Base-by-base conservation (phyloP, 179 eudicot genomes). In the Drosera spatulata region DNA sequence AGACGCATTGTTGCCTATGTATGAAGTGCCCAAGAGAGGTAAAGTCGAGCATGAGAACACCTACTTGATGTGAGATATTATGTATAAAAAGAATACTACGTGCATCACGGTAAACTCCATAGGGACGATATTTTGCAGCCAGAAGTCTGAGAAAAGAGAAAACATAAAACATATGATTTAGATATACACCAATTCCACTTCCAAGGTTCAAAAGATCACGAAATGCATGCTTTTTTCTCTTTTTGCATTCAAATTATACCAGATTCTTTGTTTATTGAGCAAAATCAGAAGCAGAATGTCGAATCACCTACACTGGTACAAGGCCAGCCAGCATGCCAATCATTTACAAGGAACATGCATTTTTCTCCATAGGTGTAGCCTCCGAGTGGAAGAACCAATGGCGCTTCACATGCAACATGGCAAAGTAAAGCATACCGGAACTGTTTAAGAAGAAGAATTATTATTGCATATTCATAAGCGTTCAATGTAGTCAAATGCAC, bases 321-420 rank as follows among this genome's bases (percentile, higher is more conserved):
- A 90, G 81, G 68, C 96, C 86, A 48, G 68, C 96, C 86, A 48
- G 99, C 97, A 73, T 94, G 99, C 99, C 99, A 94, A 70, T 94
- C 99, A 66, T 94, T 94, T 15, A 82, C 99, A 48, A 94, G 79
- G 84, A 93, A 94, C 75, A 90, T 42, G 55, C 91, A 90, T 62
- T 90, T 90, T 60, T 87, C 85, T 55, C 99, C 99, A 54, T 86
- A 94, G 49, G 88, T 94, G 75, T 61, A 94, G 40, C 97, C 99
- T 60, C 99, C 99, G 39, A 94, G 66, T 11, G 99, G 97, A 76
- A 94, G 99, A 67, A 94, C 91, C 71, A 94, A 75, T 40, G 99
- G 99, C 66, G 99, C 99, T 75, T 94, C 99, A 68, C 97, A 90
- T 7, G 99, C 99, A 62, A 96, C 99, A 61, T 94, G 94, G 73